Evolutionary conservation across 495 filamentous ascomycete species (phyloP).

Genomic region (Tricharina praecox): DNA sequence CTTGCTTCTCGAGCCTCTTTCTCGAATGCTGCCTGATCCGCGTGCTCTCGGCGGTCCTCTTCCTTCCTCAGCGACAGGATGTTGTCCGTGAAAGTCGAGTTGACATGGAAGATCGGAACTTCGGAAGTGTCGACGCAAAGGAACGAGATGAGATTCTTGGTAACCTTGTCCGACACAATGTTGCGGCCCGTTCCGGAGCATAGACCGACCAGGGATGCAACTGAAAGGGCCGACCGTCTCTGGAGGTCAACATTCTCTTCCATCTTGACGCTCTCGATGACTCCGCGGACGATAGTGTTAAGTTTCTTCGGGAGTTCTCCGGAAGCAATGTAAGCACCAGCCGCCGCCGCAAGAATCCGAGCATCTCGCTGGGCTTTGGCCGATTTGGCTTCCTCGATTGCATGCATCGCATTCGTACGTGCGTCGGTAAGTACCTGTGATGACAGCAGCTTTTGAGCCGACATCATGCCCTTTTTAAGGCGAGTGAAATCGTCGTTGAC

Average conservation of each 20-base stretch:
- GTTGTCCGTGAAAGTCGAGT: constrained; percentile 52
- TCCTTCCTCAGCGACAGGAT: constrained; percentile 90
- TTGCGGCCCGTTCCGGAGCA: constrained; percentile 60
- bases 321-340: constrained; percentile 74
- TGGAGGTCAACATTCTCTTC: constrained; percentile 88
- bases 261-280: constrained; percentile 95
- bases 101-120: constrained; percentile 80
- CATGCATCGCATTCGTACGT: constrained; percentile 44
- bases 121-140: constrained; percentile 93
- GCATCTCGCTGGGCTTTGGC: constrained; percentile 70
- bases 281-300: constrained; percentile 70
- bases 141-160: constrained; percentile 85
- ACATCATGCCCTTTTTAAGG: constrained; percentile 65
- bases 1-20: constrained; percentile 68
- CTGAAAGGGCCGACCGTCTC: constrained; percentile 64
- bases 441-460: constrained; percentile 67
- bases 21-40: constrained; percentile 75
- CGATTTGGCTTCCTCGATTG: constrained; percentile 59
- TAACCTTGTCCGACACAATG: constrained; percentile 80
- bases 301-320: constrained; percentile 78
- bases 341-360: constrained; percentile 71
- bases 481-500: constrained; percentile 66
- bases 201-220: constrained; percentile 67
- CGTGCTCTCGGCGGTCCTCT: constrained; percentile 84
- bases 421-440: constrained; percentile 58